Percentiles rank a stretch among this genome's conserved stretches.
phyloP scores from a whole-genome alignment of 441 rosid genomes.

The Arabidopsis lyrata region DNA sequence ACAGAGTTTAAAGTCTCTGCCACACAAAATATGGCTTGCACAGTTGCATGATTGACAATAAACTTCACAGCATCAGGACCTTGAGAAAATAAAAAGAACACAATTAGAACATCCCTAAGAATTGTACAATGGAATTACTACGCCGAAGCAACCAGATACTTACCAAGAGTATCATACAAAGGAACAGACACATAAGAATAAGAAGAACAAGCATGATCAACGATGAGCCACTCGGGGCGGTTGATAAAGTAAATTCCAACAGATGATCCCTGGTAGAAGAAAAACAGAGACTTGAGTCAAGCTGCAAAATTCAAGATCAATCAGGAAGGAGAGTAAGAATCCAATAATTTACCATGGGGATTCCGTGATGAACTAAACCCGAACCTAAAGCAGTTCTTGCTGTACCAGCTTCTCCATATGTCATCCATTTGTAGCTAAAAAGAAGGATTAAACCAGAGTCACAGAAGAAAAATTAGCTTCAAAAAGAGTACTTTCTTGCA shows the following conservation, averaged over 20 bases:
- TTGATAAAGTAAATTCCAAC: conserved; percentile 93
- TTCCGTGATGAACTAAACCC: conserved; percentile 77
- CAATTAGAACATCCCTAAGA: conserved; percentile 26
- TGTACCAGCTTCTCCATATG: conserved; percentile 93
- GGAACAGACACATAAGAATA: conserved; percentile 94
- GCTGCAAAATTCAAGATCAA: neutral
- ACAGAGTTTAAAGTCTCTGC: conserved; percentile 81
- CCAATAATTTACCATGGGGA: conserved; percentile 59
- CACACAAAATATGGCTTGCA: conserved; percentile 92
- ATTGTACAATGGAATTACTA: conserved; percentile 29
- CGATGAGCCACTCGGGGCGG: conserved; percentile 94
- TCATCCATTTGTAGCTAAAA: conserved; percentile 92
- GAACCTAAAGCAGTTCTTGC: conserved; percentile 92
- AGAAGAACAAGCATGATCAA: conserved; percentile 97
- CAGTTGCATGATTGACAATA: conserved; percentile 84
- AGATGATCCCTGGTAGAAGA: conserved; percentile 69
- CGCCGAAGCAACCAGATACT: conserved; percentile 31
- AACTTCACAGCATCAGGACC: conserved; percentile 98
- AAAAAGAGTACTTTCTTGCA: neutral
- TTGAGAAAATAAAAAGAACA: conserved; percentile 44
- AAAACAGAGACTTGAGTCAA: conserved; percentile 10
- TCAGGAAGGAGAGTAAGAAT: neutral
- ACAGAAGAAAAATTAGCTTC: conserved; percentile 21
- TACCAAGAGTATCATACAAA: conserved; percentile 97
- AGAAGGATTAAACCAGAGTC: conserved; percentile 22